Base-by-base conservation (phyloP, 768 basidiomycete genomes). In the Candolleomyces aberdarensis region DNA sequence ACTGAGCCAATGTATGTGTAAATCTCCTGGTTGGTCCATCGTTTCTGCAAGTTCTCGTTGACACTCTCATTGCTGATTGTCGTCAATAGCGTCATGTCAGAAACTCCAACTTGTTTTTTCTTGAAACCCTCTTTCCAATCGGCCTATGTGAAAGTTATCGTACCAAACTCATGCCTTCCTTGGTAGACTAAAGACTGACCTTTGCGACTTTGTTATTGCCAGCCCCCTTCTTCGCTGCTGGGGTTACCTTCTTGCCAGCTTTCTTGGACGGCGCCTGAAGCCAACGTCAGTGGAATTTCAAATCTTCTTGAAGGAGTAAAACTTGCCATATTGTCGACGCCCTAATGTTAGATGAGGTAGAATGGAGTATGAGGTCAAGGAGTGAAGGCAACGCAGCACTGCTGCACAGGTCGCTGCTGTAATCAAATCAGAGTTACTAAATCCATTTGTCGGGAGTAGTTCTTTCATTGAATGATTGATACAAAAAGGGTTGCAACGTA, bases 101-200 rank as follows among this genome's bases (percentile, higher is more conserved):
- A 88, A 60, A 99, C 96, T 58, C 97, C 97, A 63, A 96, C 89
- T 75, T 93, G 90, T 78, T 98, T 98, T 88, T 98, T 99, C 88
- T 97, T 97, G 83, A 99, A 99, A 5, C 96, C 95, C 70, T 98
- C 96, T 76, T 96, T 96, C 96, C 96, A 99, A 73, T 98, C 96
- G 53, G 96, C 96, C 96, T 98, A 64, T 57, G 22, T 44, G 58
- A n/a, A 26, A 3, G 26, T 26, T 26, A 26, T 26, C 15, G 59
- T 56, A 50, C 67, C 49, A 64, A 61, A 62, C 41, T 43, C 43
- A 46, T 52, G 36, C 41, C 50, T 49, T 43, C 7, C 39, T 54
- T 39, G 49, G 54, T 57, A 53, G 26, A 46, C 26, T 32, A 19
- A 29, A 58, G 19, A 57, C 66, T 64, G 67, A 92, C 92, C 84